These are phyloP conservation scores for Letharia columbiana DNA, from an alignment of 495 filamentous ascomycete genomes.

Conservation along the genomic window DNA sequence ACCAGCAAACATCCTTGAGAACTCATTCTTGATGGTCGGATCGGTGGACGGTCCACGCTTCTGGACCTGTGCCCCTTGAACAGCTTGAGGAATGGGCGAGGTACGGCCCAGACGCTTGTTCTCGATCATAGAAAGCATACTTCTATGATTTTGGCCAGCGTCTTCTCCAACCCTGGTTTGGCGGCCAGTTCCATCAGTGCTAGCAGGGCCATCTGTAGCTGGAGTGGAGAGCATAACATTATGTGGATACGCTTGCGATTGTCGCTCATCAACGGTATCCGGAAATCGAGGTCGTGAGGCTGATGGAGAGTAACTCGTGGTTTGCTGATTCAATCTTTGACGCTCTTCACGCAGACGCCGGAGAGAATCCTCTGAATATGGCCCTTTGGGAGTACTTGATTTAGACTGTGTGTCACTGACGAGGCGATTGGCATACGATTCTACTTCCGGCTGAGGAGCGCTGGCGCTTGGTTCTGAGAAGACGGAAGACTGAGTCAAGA, in stretches of 20 bases:
- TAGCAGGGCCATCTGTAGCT: conserved; percentile 12
- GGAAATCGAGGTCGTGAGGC: conserved; percentile 8
- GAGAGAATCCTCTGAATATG: conserved; percentile 18
- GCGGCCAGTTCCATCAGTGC: conserved; percentile 7
- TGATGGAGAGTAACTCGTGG: conserved; percentile 6
- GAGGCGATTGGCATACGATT: conserved; percentile 6
- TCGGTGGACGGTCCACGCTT: conserved; percentile 65
- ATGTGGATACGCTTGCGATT: conserved; percentile 3
- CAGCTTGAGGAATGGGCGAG: conserved; percentile 86
- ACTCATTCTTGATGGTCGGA: conserved; percentile 81
- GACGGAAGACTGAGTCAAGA: conserved; percentile 16
- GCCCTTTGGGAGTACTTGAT: conserved; percentile 14
- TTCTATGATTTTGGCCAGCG: conserved; percentile 36
- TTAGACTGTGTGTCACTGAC: conserved; percentile 6
- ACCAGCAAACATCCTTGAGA: conserved; percentile 84
- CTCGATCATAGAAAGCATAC: conserved; percentile 39
- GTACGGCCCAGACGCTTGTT: conserved; percentile 40
- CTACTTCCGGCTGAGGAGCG: conserved; percentile 7
- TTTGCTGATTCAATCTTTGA: conserved; percentile 6
- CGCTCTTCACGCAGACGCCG: conserved; percentile 19
- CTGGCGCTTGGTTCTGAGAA: conserved; percentile 11
- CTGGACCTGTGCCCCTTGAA: conserved; percentile 81
- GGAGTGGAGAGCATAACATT: conserved; percentile 10
- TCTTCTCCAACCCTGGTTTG: conserved; percentile 54
- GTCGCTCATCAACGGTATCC: conserved; percentile 12